Conservation (phyloP, 164 flowering plant species). For the Vitis rotundifolia region DNA sequence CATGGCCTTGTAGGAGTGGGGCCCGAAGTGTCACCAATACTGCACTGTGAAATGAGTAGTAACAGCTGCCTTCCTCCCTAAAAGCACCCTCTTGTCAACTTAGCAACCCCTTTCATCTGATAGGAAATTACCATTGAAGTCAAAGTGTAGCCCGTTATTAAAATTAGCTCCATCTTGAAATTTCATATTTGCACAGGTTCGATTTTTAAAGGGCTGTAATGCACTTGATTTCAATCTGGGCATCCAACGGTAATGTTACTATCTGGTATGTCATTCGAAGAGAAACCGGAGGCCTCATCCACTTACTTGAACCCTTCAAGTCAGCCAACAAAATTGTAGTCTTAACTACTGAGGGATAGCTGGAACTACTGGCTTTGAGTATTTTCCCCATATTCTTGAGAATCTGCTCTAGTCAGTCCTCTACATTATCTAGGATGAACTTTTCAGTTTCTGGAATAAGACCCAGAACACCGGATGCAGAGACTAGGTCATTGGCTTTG, state of each 20-base stretch:
- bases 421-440: conserved; percentile 75
- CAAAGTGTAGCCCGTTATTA: conserved; percentile 11
- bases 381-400: conserved; percentile 95
- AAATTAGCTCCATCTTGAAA: background rate
- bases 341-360: conserved; percentile 88
- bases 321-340: conserved; percentile 99
- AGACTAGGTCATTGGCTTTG: conserved; percentile 76
- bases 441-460: conserved; percentile 95
- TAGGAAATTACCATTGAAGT: too few species aligned
- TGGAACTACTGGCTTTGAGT: conserved; percentile 83
- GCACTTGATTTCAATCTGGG: conserved; percentile 95
- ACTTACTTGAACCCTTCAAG: conserved; percentile 95
- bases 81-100: too few species aligned
- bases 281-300: conserved; percentile 79
- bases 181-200: background rate
- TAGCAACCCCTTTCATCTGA: too few species aligned
- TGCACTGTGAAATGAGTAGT: too few species aligned
- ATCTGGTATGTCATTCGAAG: conserved; percentile 94
- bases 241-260: conserved; percentile 83
- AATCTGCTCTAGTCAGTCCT: conserved; percentile 95
- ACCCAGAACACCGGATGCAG: conserved; percentile 88
- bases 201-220: conserved; percentile 58
- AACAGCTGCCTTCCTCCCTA: too few species aligned
- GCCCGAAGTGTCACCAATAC: too few species aligned
- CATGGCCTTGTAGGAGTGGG: too few species aligned